Evolutionary conservation across 1,139 yeast genomes (phyloP).

Genomic region (Pichia sp.): DNA sequence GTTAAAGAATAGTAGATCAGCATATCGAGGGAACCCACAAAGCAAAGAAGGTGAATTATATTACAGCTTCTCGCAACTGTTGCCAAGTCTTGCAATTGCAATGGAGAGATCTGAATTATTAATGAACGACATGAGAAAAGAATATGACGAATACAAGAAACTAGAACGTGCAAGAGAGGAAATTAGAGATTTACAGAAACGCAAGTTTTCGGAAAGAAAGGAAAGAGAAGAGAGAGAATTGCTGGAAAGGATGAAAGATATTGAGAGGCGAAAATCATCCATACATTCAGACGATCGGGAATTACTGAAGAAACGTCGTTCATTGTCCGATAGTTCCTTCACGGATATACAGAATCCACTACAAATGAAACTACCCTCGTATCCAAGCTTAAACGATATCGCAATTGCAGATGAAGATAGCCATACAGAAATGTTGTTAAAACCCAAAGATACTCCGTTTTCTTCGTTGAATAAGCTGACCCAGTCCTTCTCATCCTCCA

Average conservation of each 20-base stretch:
- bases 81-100: constrained; percentile 30
- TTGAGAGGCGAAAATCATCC: constrained; percentile 16
- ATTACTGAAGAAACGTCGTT: constrained; percentile 21
- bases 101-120: constrained; percentile 38
- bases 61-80: constrained; percentile 22
- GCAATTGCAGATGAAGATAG: constrained; percentile 18
- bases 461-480: neutral
- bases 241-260: constrained; percentile 6
- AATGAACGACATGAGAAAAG: constrained; percentile 33
- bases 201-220: constrained; percentile 13
- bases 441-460: neutral
- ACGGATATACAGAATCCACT: neutral
- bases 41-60: constrained; percentile 26
- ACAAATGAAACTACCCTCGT: constrained; percentile 6
- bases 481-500: neutral
- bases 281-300: constrained; percentile 19
- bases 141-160: constrained; percentile 28
- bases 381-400: constrained; percentile 17
- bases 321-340: constrained; percentile 22
- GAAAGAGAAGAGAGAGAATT: constrained; percentile 11
- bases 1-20: constrained; percentile 29
- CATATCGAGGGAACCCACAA: constrained; percentile 17
- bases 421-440: neutral
- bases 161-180: constrained; percentile 25
- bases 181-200: constrained; percentile 23